phyloP scores from a whole-genome alignment of 1,284 basidiomycete species.

The Boletellus sp. region DNA sequence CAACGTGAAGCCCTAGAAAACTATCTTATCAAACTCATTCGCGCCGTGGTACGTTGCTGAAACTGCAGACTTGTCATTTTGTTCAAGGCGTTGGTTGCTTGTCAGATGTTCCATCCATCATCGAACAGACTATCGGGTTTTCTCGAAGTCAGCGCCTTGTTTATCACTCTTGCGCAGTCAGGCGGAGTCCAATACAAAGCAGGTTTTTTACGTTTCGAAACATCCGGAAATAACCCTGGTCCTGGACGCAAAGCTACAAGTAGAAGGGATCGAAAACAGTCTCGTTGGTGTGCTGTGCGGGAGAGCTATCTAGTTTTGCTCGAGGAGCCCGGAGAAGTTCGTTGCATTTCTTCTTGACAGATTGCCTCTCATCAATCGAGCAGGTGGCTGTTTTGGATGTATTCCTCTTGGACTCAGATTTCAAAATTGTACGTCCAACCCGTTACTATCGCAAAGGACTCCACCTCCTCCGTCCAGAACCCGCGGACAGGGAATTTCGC shows the following conservation, averaged over 20 bases:
- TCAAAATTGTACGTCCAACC: conserved; percentile 78
- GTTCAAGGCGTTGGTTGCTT: background rate
- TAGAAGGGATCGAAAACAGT: conserved; percentile 69
- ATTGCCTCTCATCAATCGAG: conserved; percentile 12
- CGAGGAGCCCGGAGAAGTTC: conserved; percentile 82
- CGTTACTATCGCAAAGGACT: conserved; percentile 78
- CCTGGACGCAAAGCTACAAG: conserved; percentile 64
- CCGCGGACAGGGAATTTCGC: conserved; percentile 31
- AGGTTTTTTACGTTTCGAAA: conserved; percentile 71
- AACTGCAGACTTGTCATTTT: conserved; percentile 1
- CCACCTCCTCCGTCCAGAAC: conserved; percentile 50
- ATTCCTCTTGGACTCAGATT: conserved; percentile 89
- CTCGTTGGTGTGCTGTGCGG: conserved; percentile 91
- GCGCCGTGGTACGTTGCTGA: conserved; percentile 64
- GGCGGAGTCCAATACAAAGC: conserved; percentile 89
- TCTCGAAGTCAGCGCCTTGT: conserved; percentile 90
- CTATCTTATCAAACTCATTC: conserved; percentile 87
- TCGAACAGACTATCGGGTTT: conserved; percentile 93
- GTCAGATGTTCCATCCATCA: conserved; percentile 93
- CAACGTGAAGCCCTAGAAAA: conserved; percentile 84
- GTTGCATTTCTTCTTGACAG: conserved; percentile 18
- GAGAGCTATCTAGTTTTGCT: conserved; percentile 91
- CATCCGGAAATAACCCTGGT: conserved; percentile 44
- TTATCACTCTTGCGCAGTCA: conserved; percentile 77
- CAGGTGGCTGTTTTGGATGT: conserved; percentile 87